Conservation (phyloP, 108 stramenopile genomes). For the Nannochloropsis oceanica region DNA sequence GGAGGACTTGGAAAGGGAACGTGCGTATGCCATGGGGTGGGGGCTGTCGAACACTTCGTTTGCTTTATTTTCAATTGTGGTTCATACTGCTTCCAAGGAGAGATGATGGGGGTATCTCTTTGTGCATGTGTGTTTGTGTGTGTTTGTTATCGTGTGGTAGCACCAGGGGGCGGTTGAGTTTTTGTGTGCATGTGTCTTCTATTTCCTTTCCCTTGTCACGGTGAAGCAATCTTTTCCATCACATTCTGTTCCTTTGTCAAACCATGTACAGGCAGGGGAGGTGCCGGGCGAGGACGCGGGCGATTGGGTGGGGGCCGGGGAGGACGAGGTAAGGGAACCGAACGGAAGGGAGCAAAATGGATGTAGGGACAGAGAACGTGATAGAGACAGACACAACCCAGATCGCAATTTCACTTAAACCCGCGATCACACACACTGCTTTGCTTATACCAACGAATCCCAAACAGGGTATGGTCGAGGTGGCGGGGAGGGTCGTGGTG, state of each 20-base stretch:
- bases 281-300: not conserved
- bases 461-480: slow-evolving; percentile 8
- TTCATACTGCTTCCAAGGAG: too few relatives aligned
- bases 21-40: not conserved
- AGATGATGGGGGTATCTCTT: too few relatives aligned
- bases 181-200: too few relatives aligned
- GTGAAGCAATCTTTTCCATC: too few relatives aligned
- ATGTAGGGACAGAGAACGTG: not conserved
- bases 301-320: not conserved
- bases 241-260: too few relatives aligned
- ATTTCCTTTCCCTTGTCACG: too few relatives aligned
- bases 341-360: not conserved
- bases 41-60: not conserved
- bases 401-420: not conserved
- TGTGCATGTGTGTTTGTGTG: too few relatives aligned
- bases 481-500: slow-evolving; percentile 34
- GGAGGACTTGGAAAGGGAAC: slow-evolving; percentile 47
- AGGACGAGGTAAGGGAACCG: not conserved
- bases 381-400: not conserved
- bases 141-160: too few relatives aligned
- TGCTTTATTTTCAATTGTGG: too few relatives aligned
- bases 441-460: not conserved
- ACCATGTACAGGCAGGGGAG: not conserved
- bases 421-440: not conserved
- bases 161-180: too few relatives aligned